Base-by-base conservation (phyloP, 2,329 filamentous ascomycete genomes). In the Fusarium temperatum region DNA sequence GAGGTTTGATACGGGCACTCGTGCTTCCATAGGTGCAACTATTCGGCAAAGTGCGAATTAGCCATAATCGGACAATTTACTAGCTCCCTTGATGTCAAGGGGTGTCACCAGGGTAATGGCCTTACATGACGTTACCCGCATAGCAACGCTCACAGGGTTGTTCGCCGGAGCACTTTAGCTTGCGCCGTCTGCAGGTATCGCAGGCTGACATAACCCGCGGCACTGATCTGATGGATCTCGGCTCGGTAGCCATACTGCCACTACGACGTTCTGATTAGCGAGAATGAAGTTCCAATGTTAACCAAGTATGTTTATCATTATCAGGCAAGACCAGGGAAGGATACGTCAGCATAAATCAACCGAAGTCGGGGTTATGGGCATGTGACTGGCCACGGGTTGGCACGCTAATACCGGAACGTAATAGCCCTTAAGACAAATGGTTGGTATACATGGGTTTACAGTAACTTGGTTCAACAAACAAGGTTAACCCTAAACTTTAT, bases 101-200 rank as follows among this genome's bases (percentile, higher is more conserved):
- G 39, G 8, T 8, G 15, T n/a, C 8, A 5, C 22, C 1, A 8
- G 39, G 39, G 20, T 9, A 22, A 0, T 22, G 20, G 1, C 8
- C 20, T 22, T 22, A 41, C 39, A 41, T 3, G 39, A 41, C 13
- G 12, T 20, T 41, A 41, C 39, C 4, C 14, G 39, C 8, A 22
- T 14, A 10, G 12, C 39, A 41, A 12, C 20, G 38, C 38, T 41
- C 20, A 13, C 38, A 41, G 20, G 38, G 38, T 41, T 41, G 38
- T 22, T 22, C 38, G 11, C 38, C 38, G 10, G 38, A 41, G 20
- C 38, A 41, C 38, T 41, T 41, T 5, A 41, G 18, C 8, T 41
- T 41, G 38, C 38, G 38, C 38, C 38, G 38, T 41, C 14, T 22
- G 14, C 38, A 41, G 11, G 12, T 41, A 22, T 41, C 38, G 38